Evolutionary conservation across 208 protist genomes (phyloP).

Genomic region (Leishmania tarentolae): DNA sequence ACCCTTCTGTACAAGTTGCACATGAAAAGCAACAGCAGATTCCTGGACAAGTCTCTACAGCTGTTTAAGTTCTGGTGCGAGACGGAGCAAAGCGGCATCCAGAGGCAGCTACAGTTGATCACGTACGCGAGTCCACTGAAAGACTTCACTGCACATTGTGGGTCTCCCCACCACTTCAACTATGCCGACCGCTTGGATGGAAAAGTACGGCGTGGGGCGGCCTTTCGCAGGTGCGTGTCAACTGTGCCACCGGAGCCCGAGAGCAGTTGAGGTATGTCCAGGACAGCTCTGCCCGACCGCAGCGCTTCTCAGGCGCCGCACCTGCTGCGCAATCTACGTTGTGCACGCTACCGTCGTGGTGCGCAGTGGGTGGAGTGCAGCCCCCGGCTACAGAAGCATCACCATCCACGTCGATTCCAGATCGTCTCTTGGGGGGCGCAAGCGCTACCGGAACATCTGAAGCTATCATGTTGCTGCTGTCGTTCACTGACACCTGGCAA

Average conservation of each 20-base stretch:
- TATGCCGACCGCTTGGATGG: conserved; percentile 67
- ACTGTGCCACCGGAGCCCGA: background rate
- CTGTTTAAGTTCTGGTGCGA: conserved; percentile 68
- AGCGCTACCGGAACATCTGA: background rate
- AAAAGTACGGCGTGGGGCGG: conserved; percentile 54
- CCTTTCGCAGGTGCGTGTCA: conserved; percentile 37
- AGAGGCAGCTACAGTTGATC: conserved; percentile 51
- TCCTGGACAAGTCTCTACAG: conserved; percentile 66
- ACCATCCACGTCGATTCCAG: background rate
- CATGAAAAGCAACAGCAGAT: conserved; percentile 30
- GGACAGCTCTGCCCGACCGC: background rate
- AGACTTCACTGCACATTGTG: conserved; percentile 51
- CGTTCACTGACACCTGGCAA: background rate
- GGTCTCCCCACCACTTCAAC: conserved; percentile 42
- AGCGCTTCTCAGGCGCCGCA: conserved; percentile 13
- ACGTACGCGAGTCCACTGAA: conserved; percentile 32
- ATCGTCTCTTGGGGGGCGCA: background rate
- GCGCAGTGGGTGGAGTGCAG: background rate
- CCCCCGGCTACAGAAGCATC: background rate
- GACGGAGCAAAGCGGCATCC: conserved; percentile 69
- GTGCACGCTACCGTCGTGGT: background rate
- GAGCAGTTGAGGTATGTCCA: background rate
- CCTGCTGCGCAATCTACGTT: background rate
- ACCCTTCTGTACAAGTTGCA: conserved; percentile 50
- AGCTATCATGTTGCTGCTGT: background rate